Evolutionary conservation across 495 filamentous ascomycete genomes (phyloP).

Genomic region (Aspergillus panamensis): DNA sequence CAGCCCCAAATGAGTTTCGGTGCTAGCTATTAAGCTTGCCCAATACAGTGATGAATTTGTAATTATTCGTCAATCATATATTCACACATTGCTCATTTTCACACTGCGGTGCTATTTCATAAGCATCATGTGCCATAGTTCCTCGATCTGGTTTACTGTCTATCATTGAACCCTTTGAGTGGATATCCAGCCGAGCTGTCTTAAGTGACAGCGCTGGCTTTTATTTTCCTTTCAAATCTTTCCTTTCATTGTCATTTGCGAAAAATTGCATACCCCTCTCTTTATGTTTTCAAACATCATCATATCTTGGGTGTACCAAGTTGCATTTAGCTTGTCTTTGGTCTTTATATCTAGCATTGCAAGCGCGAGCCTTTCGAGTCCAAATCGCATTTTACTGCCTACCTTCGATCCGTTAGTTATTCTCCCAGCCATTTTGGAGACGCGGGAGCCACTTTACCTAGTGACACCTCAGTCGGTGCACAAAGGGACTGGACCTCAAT

Average conservation of each 20-base stretch:
- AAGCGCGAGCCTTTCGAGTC: conserved; percentile 48
- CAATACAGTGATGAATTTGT: background rate
- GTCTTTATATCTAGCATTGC: conserved; percentile 48
- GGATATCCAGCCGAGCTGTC: conserved; percentile 12
- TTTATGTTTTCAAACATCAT: conserved; percentile 28
- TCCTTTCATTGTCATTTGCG: conserved; percentile 26
- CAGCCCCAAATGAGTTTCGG: conserved; percentile 39
- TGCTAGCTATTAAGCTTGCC: conserved; percentile 31
- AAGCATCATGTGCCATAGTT: conserved; percentile 21
- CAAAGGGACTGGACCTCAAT: background rate
- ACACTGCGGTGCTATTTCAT: conserved; percentile 6
- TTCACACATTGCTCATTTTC: conserved; percentile 13
- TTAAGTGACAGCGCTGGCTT: conserved; percentile 6
- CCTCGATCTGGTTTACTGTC: conserved; percentile 18
- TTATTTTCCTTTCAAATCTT: conserved; percentile 17
- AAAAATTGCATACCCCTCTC: conserved; percentile 49
- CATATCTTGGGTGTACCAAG: conserved; percentile 35
- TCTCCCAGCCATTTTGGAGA: conserved; percentile 15
- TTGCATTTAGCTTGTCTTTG: conserved; percentile 38
- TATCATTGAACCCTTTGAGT: conserved; percentile 17
- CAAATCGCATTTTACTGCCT: conserved; percentile 35
- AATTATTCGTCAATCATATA: conserved; percentile 14
- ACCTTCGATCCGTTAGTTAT: conserved; percentile 20
- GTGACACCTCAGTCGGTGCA: background rate
- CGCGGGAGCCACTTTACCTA: background rate